Evolutionary conservation across 192 early-diverging fungal genomes (phyloP), one percentile per base, ranked within the genome.

Genomic region (Polychytrium aggregatum): DNA sequence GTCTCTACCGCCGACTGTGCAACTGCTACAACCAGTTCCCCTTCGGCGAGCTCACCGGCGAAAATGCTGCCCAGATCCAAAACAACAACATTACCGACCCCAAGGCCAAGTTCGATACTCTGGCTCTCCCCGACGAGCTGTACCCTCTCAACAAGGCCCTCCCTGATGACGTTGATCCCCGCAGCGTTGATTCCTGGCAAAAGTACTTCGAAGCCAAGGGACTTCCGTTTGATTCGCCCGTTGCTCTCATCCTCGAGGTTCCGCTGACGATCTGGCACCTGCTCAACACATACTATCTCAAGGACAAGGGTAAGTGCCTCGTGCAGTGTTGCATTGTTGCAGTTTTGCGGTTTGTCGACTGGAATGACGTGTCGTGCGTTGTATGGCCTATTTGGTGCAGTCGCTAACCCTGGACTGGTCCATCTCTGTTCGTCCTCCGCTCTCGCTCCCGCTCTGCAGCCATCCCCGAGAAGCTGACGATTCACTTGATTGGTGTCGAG

Each of bases 1-100:
- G 73, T 6, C 56, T 71, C 13, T 76, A 58, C 62, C 57, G 63
- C 26, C 65, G 73, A 34, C 48, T 76, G 2, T 76, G 73, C 50
- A 57, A 52, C 21, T 76, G 73, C 45, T 76, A 63, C 45, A 42
- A 55, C 24, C 51, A 76, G 13, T 22, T 63, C 13, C 56, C 53
- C 5, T 76, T 59, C 51, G 73, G 73, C 37, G 68, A 68, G 29
- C 49, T 76, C 11, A 46, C 57, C 14, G 67, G 41, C 13, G 50
- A 64, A 25, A 41, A 60, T 13, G 52, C 57, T 42, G 63, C 57
- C 5, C 64, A 62, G 46, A 45, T 63, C 48, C 53, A 52, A 22
- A 39, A 41, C 2, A 43, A 44, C 18, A 37, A 43, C 4, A 36
- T 64, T 16, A 38, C 47, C 21, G 62, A 59, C 24, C n/a, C n/a